Base-by-base conservation (phyloP, 2,329 filamentous ascomycete species). In the Fusarium mangiferae region DNA sequence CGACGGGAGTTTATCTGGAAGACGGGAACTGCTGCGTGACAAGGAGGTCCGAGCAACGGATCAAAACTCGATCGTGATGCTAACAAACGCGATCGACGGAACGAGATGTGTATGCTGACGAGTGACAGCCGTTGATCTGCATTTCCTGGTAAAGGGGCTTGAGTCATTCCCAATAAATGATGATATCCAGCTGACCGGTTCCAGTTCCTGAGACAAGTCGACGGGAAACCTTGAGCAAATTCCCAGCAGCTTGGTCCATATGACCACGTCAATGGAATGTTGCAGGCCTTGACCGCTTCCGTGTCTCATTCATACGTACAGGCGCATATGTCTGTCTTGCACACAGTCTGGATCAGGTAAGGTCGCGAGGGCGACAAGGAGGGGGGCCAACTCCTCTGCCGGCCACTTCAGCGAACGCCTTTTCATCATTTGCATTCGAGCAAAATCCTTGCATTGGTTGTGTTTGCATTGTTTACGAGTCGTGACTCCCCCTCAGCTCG, bases 201-300 rank as follows among this genome's bases (percentile, higher is more conserved):
- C 59, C 65, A 73, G 65, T 73, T 45, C 65, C 72, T 73, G 72
- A 75, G 65, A 75, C 73, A 62, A 62, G 26, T 60, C 57, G 44
- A 48, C 48, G 57, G 51, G 36, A 48, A 51, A 45, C 38, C 41
- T 65, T 57, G 54, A 18, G 30, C 54, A 62, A 33, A 58, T 70
- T 70, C 72, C 75, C 75, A 57, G 70, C 63, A 61, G 39, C 70
- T 62, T 70, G 75, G 75, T 77, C 70, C 74, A 69, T 72, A 61
- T 72, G 70, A 72, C 63, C 70, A 66, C 57, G 54, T 59, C 69
- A 48, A 54, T 63, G 68, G 67, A 39, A 68, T 71, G 68, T 54
- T 44, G 24, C 41, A 44, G 38, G 49, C 48, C 60, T 70, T 73
- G 65, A 73, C 70, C 70, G 70, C 70, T 73, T 62, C 57, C 51